Percentiles rank a stretch among this genome's conserved stretches.
Evolutionary conservation across 371 early-diverging fungal genomes (phyloP).

Genomic region (Mucor velutinosus): DNA sequence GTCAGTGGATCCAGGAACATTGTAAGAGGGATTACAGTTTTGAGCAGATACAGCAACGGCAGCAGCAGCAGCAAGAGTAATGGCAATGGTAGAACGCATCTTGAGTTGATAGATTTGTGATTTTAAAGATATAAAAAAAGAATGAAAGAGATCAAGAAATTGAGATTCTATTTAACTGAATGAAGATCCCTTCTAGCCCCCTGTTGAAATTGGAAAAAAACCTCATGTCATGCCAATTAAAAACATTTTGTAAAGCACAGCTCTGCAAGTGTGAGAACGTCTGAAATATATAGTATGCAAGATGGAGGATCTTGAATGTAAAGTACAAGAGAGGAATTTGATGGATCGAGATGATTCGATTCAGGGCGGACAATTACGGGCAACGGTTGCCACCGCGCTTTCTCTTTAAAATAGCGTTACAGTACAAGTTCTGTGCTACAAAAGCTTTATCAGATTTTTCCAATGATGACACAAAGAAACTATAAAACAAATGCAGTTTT

Average conservation of each 20-base stretch:
- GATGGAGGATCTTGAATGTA: not conserved
- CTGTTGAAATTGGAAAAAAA: not conserved
- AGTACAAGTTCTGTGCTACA: constrained; percentile 2
- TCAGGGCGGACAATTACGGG: not conserved
- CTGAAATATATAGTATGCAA: not conserved
- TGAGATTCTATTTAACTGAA: constrained; percentile 2
- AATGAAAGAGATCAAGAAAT: not conserved
- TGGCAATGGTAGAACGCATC: constrained; percentile 17
- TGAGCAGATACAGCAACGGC: constrained; percentile 24
- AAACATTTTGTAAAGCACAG: not conserved
- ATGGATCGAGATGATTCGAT: not conserved
- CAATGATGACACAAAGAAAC: not conserved
- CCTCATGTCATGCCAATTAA: not conserved
- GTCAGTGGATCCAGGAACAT: constrained; percentile 24
- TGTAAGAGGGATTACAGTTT: constrained; percentile 40
- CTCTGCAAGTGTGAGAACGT: not conserved
- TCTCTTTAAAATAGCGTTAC: not conserved
- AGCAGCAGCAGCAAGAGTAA: constrained; percentile 14
- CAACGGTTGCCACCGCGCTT: not conserved
- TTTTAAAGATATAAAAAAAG: not conserved
- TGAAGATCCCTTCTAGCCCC: not conserved
- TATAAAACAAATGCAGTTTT: not conserved
- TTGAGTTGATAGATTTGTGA: not conserved
- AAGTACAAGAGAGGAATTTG: not conserved
- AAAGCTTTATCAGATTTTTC: constrained; percentile 16